These are phyloP conservation scores for Cairneyella variabilis DNA, from an alignment of 495 filamentous ascomycete species.

Conservation along the genomic window DNA sequence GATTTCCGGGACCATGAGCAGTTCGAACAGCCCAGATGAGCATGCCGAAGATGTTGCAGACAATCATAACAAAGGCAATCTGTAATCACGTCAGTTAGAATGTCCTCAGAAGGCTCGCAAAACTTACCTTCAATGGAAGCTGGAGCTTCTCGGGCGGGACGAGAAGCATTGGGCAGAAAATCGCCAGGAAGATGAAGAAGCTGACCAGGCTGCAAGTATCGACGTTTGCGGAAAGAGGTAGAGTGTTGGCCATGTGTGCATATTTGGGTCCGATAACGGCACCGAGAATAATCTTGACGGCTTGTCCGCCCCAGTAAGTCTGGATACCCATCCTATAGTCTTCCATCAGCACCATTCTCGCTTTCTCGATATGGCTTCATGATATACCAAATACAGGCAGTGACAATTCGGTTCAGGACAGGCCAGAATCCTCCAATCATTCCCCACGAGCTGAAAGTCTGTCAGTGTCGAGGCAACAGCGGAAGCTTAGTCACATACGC, in stretches of 20 bases:
- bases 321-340: slow-evolving; percentile 47
- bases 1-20: slow-evolving; percentile 15
- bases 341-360: slow-evolving; percentile 72
- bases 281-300: slow-evolving; percentile 28
- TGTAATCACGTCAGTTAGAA: neutral
- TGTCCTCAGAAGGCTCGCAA: neutral
- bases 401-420: slow-evolving; percentile 80
- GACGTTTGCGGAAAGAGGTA: slow-evolving; percentile 33
- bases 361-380: slow-evolving; percentile 65
- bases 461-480: neutral
- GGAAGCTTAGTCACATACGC: slow-evolving; percentile 4
- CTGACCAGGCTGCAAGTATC: slow-evolving; percentile 39
- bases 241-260: slow-evolving; percentile 35
- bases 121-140: slow-evolving; percentile 24
- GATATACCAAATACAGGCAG: slow-evolving; percentile 87
- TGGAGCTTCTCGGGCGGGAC: slow-evolving; percentile 41
- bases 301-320: slow-evolving; percentile 52
- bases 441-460: slow-evolving; percentile 15
- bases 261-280: slow-evolving; percentile 41
- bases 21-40: slow-evolving; percentile 19
- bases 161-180: slow-evolving; percentile 35
- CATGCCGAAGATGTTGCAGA: slow-evolving; percentile 21
- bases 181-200: slow-evolving; percentile 37
- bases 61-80: slow-evolving; percentile 47
- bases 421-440: slow-evolving; percentile 72